Evolutionary conservation across 2,329 filamentous ascomycete genomes (phyloP), one percentile per base, ranked within the genome.

Genomic region (Xylariaceae sp.): DNA sequence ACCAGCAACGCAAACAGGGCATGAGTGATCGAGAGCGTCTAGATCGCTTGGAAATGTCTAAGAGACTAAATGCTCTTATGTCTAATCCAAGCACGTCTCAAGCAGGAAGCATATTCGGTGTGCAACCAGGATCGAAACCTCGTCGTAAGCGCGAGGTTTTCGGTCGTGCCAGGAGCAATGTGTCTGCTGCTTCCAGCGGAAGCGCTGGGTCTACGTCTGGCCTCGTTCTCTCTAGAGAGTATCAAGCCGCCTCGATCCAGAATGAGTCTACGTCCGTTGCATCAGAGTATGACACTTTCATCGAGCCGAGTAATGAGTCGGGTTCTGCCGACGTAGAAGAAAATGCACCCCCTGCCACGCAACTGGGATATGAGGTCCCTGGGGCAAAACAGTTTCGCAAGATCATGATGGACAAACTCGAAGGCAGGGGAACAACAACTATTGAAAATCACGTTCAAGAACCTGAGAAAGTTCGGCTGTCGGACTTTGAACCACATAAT

Each of bases 101-200:
- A 34, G 59, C 57, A 31, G 51, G 52, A 22, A 41, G 50, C 34
- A 39, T 45, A 47, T 42, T 60, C 53, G 39, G 5, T 40, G 28
- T 17, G 41, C 11, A 34, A 41, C 58, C n/a, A 50, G 47, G 42
- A 66, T 48, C 57, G 22, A 28, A 28, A 28, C 66, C 16, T 60
- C 68, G 48, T 59, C 66, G 69, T 14, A 69, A 74, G 47, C 76
- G 79, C 11, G 72, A 76, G 48, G 78, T 85, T 50, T 69, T 85
- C 3, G 82, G 82, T 5, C 78, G 82, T 11, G 82, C 80, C 3
- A 67, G 79, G 28, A 83, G 80, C 68, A 84, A 83, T 60, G 74
- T 74, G 2, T 84, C 81, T 2, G 75, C 75, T 1, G 71, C 72
- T 5, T 81, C 78, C 48, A 77, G 69, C 47, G 71, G 67, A 42